Conservation (phyloP, 2,329 filamentous ascomycete genomes). For the Xylariaceae sp. region DNA sequence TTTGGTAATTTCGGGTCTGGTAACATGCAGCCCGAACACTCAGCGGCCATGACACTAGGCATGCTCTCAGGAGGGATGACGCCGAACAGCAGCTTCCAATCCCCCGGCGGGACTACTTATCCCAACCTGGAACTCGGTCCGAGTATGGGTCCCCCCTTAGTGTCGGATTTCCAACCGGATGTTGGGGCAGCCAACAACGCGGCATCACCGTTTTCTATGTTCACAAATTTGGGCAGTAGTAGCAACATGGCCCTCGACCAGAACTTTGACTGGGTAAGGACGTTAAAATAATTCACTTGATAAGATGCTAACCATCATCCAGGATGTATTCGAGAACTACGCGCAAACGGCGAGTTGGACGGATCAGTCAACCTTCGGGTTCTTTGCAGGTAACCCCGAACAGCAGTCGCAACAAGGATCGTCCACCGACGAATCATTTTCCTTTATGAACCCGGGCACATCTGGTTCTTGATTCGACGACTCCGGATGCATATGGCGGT, state of each 20-base stretch:
- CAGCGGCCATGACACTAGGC: constrained; percentile 50
- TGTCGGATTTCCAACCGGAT: constrained; percentile 47
- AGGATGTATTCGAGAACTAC: constrained; percentile 65
- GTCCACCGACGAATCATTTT: constrained; percentile 40
- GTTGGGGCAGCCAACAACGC: constrained; percentile 43
- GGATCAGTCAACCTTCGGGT: constrained; percentile 58
- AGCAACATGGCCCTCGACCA: constrained; percentile 53
- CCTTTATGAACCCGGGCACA: constrained; percentile 40
- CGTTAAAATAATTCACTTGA: background rate
- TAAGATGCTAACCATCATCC: constrained; percentile 35
- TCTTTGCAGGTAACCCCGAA: constrained; percentile 50
- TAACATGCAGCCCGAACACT: constrained; percentile 48
- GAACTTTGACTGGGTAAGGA: constrained; percentile 66
- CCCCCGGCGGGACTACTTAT: constrained; percentile 47
- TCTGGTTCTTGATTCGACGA: constrained; percentile 29
- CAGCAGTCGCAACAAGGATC: constrained; percentile 40
- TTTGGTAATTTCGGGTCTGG: constrained; percentile 38
- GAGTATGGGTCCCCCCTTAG: constrained; percentile 40
- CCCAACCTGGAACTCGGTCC: constrained; percentile 53
- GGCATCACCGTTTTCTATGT: constrained; percentile 60
- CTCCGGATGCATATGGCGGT: too few relatives aligned
- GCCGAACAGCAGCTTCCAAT: constrained; percentile 43
- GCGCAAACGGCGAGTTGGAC: constrained; percentile 62
- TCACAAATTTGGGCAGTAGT: constrained; percentile 51
- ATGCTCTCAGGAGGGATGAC: constrained; percentile 51